A percentile compares a stretch with the other conserved stretches of the same genome.
Conservation (phyloP, 1,139 yeast genomes). For the Blastobotrys indianensis region DNA sequence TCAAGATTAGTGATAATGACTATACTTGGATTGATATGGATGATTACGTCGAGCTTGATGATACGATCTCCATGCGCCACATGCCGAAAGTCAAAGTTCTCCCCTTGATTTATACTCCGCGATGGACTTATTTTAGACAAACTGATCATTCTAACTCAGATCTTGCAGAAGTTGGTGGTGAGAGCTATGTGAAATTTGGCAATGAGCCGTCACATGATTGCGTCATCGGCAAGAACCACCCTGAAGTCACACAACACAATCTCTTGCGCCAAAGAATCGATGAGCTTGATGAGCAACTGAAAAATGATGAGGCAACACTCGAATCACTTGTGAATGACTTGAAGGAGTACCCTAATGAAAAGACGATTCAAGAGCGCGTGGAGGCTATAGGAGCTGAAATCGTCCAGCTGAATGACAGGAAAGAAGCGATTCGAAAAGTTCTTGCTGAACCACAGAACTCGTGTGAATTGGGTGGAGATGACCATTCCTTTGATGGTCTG, state of each 20-base stretch:
- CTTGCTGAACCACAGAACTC: constrained; percentile 11
- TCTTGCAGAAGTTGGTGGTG: constrained; percentile 31
- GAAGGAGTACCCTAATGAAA: constrained; percentile 23
- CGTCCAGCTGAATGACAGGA: constrained; percentile 34
- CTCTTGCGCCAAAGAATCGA: constrained; percentile 29
- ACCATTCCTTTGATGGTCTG: constrained; percentile 3
- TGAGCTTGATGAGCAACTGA: constrained; percentile 44
- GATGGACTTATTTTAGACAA: constrained; percentile 69
- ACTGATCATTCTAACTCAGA: constrained; percentile 37
- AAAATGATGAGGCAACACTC: constrained; percentile 34
- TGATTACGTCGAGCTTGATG: constrained; percentile 70
- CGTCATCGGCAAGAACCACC: constrained; percentile 43
- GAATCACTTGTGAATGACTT: constrained; percentile 31
- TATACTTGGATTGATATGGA: constrained; percentile 71
- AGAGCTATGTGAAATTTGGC: constrained; percentile 50
- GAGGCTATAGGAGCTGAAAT: constrained; percentile 33
- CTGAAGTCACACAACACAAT: constrained; percentile 30
- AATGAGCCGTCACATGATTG: constrained; percentile 64
- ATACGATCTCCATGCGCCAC: constrained; percentile 36
- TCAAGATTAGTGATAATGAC: constrained; percentile 43
- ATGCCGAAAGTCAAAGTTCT: constrained; percentile 53
- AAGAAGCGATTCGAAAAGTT: constrained; percentile 17
- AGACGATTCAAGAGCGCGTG: constrained; percentile 24
- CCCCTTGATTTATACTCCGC: constrained; percentile 70
- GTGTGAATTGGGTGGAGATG: constrained; percentile 15